Percentiles rank a stretch among this genome's conserved stretches.
Evolutionary conservation across 768 basidiomycete genomes (phyloP).

Genomic region (Paxillus involutus): DNA sequence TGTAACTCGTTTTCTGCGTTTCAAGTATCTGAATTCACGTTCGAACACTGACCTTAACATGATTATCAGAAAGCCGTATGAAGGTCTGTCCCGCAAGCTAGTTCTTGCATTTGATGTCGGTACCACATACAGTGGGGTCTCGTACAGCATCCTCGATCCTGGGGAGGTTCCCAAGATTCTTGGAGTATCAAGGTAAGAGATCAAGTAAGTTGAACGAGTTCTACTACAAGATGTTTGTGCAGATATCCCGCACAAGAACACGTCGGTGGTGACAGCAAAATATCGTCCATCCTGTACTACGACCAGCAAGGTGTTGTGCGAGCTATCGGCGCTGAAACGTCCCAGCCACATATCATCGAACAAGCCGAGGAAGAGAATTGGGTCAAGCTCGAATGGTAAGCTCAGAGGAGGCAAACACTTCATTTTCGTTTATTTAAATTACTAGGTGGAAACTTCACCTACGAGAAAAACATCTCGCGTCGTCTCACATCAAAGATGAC

Average conservation of each 20-base stretch:
- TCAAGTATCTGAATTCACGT: neutral
- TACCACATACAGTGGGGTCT: slow-evolving; percentile 43
- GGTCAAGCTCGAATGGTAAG: slow-evolving; percentile 46
- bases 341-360: slow-evolving; percentile 34
- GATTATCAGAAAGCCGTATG: slow-evolving; percentile 31
- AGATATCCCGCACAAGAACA: slow-evolving; percentile 51
- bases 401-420: no score
- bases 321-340: slow-evolving; percentile 46
- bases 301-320: slow-evolving; percentile 36
- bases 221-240: neutral
- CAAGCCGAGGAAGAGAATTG: slow-evolving; percentile 36
- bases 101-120: slow-evolving; percentile 46
- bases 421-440: neutral
- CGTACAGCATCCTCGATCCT: slow-evolving; percentile 36
- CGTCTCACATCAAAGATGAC: slow-evolving; percentile 21
- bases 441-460: slow-evolving; percentile 37
- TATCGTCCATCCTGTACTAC: slow-evolving; percentile 50
- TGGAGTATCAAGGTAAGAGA: slow-evolving; percentile 25
- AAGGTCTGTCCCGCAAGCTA: slow-evolving; percentile 39
- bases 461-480: slow-evolving; percentile 23
- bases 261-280: slow-evolving; percentile 45
- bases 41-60: slow-evolving; percentile 14
- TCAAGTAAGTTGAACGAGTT: neutral
- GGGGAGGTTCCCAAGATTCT: slow-evolving; percentile 31
- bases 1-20: neutral